These are phyloP conservation scores for Oryza glaberrima DNA, from an alignment of 176 grass and related monocot species.

Conservation along the genomic window DNA sequence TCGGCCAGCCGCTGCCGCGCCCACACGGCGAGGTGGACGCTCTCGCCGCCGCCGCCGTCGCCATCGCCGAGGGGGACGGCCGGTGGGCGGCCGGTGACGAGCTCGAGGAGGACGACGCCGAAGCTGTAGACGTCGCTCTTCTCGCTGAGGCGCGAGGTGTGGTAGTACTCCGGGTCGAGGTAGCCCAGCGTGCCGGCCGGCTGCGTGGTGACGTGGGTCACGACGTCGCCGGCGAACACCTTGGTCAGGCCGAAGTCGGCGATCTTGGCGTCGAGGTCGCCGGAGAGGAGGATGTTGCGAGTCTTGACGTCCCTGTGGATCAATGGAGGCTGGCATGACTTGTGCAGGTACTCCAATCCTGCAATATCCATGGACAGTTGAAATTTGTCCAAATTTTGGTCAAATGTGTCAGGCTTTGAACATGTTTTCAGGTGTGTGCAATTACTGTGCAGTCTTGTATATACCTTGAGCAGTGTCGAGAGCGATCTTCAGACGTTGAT, in stretches of 20 bases:
- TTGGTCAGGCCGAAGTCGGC: constrained; percentile 55
- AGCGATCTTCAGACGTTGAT: constrained; percentile 59
- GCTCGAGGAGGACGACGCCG: constrained; percentile 46
- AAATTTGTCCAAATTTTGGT: not conserved
- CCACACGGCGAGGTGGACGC: constrained; percentile 45
- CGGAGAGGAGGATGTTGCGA: constrained; percentile 52
- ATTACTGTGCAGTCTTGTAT: not conserved
- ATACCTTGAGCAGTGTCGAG: constrained; percentile 55
- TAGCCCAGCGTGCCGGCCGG: constrained; percentile 53
- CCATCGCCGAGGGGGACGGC: not conserved
- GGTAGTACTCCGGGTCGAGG: constrained; percentile 64
- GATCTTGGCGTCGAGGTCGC: constrained; percentile 49
- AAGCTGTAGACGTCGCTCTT: constrained; percentile 53
- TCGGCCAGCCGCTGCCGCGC: constrained; percentile 46
- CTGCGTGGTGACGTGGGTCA: constrained; percentile 49
- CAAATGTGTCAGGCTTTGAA: not conserved
- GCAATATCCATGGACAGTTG: not conserved
- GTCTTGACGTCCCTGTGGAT: constrained; percentile 69
- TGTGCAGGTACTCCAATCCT: constrained; percentile 67
- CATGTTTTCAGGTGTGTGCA: not conserved
- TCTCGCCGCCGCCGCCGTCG: not conserved
- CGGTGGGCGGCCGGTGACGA: constrained; percentile 33
- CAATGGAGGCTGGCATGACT: constrained; percentile 48
- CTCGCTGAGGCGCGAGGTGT: constrained; percentile 49
- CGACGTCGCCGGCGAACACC: constrained; percentile 20